Conservation (phyloP, 371 early-diverging fungal genomes). For the Mortierella sp. region DNA sequence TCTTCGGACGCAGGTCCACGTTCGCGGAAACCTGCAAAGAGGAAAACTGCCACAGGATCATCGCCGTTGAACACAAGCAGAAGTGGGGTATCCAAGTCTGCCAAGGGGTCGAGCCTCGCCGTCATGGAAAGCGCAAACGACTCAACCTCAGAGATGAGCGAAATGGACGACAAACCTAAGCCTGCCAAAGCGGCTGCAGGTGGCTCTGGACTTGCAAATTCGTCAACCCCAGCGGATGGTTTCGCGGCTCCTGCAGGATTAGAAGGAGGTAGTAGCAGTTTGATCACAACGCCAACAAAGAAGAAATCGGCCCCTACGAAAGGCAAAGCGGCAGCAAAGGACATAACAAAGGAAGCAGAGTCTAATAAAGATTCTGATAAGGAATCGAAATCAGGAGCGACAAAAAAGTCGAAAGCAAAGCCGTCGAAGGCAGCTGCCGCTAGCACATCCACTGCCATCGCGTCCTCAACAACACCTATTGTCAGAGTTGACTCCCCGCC, state of each 20-base stretch:
- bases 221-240: slow-evolving; percentile 12
- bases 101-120: slow-evolving; percentile 32
- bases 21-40: slow-evolving; percentile 15
- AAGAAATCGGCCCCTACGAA: slow-evolving; percentile 25
- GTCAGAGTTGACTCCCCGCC: slow-evolving; percentile 41
- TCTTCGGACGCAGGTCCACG: slow-evolving; percentile 44
- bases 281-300: slow-evolving; percentile 24
- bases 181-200: slow-evolving; percentile 8
- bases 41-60: slow-evolving; percentile 19
- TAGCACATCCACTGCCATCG: neutral
- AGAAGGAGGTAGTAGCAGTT: slow-evolving; percentile 12
- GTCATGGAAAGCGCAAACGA: slow-evolving; percentile 49
- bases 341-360: slow-evolving; percentile 22
- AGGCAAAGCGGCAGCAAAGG: slow-evolving; percentile 25
- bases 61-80: slow-evolving; percentile 27
- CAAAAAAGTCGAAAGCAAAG: slow-evolving; percentile 39
- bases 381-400: slow-evolving; percentile 29
- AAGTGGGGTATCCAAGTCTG: slow-evolving; percentile 8
- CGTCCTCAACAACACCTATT: slow-evolving; percentile 9
- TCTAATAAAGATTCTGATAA: slow-evolving; percentile 47
- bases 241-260: neutral
- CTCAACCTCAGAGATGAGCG: slow-evolving; percentile 51
- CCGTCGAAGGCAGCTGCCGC: slow-evolving; percentile 12
- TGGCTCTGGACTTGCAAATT: slow-evolving; percentile 10
- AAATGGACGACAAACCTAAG: slow-evolving; percentile 44